Base-by-base conservation (phyloP, 129 eudicot genomes). In the Erigeron canadensis region DNA sequence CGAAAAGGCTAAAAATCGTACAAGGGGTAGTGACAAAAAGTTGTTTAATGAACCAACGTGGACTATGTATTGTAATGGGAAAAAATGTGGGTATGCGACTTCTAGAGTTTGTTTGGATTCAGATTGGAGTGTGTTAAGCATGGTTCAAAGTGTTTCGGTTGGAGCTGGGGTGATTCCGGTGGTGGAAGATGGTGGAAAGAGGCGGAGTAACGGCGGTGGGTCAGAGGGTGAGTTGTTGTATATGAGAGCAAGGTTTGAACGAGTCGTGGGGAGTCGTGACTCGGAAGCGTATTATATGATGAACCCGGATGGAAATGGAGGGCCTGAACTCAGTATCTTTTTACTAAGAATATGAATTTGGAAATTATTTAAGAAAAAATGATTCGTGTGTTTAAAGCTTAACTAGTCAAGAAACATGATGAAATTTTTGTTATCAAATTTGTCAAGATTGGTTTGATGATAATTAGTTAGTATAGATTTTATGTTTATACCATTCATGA, bases 131-230 rank as follows among this genome's bases (percentile, higher is more conserved):
- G 89, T 93, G 80, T 78, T 93, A 56, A 82, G 84, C 74, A 89
- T 83, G 60, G 90, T 94, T 15, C 80, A 77, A 72, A 89, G 85
- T 8, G 96, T 93, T 0, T 89, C 98, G 5, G 95, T 82, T 8
- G 98, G 96, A 7, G 98, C 98, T 12, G 98, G 98, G 4, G 98
- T 94, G 75, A 94, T 94, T 10, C 98, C 98, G 50, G 68, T 84
- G 80, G 87, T 89, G 81, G 96, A 87, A 5, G 83, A 75, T 39
- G 84, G 84, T 43, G 83, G 84, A 10, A 59, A 79, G 48, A 85
- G 78, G 72, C 59, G 63, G 8, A 42, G 19, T 5, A 55, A 12
- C 7, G 21, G 65, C n/a, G 83, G 79, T 4, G 60, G 72, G 28
- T 78, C 80, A 16, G 90, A 83, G 67, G 93, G 98, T 6, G 98